Evolutionary conservation across 768 basidiomycete species (phyloP), one percentile per base, ranked within the genome.

Genomic region (Pisolithus albus): DNA sequence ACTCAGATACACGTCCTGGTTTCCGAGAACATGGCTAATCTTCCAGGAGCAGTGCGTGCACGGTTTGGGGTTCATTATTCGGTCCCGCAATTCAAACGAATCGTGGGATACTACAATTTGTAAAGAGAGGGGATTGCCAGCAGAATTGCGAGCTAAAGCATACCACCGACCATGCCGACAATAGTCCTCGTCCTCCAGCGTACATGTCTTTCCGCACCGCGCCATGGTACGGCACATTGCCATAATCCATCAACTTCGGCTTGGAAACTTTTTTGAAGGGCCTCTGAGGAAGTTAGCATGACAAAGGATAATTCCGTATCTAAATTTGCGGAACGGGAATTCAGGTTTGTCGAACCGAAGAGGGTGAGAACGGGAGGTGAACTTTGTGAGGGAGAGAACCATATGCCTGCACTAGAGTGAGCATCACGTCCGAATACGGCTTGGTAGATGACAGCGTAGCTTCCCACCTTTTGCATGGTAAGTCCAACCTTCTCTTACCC

Each of bases 391-490:
- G 83, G 82, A 2, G 89, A 88, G 10, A 92, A 64, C 92, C 92
- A 96, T 34, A 93, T 81, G 32, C 92, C 92, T 93, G 52, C n/a
- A 49, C 23, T 23, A 30, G 52, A 11, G 38, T 54, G 45, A 28
- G 24, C 5, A 7, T 6, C 15, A 50, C 8, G 23, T 26, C 37
- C 9, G 23, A 15, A 1, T 15, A 26, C 10, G 19, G 19, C 9
- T 1, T 16, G 26, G 16, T 23, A 18, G 23, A 10, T 6, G n/a
- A 42, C n/a, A 28, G 11, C 11, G 34, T 34, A 34, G 34, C 11
- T 10, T 36, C 66, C 37, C 55, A 95, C 94, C 96, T 78, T 99
- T 99, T 23, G 96, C 90, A 62, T 99, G 96, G 70, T 99, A 99
- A 1, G 96, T 98, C 96, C 96, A 99, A 4, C 86, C 91, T 21